Percentiles rank a stretch among this genome's conserved stretches.
Evolutionary conservation across 306 rosid species (phyloP).

Genomic region (Cyamopsis tetragonoloba): DNA sequence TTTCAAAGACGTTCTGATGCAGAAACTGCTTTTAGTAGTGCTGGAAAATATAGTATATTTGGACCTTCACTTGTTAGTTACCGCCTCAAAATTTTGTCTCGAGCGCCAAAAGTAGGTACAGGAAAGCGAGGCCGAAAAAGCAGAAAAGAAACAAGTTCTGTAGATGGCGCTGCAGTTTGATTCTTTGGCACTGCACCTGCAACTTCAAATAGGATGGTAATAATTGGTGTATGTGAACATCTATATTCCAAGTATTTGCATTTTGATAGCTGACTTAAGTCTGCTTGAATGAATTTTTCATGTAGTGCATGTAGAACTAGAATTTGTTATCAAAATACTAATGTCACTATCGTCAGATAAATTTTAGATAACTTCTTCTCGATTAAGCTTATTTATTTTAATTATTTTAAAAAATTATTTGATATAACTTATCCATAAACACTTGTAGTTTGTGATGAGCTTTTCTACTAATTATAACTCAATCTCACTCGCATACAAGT

Average conservation of each 20-base stretch:
- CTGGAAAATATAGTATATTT: slow-evolving; percentile 75
- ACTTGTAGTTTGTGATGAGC: no score
- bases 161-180: slow-evolving; percentile 27
- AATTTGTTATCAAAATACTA: no score
- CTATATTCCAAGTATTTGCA: background rate
- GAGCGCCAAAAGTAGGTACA: slow-evolving; percentile 24
- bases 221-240: slow-evolving; percentile 8
- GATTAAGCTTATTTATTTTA: no score
- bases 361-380: no score
- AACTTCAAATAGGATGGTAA: background rate
- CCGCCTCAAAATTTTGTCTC: slow-evolving; percentile 61
- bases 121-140: slow-evolving; percentile 39
- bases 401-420: no score
- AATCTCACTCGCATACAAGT: no score
- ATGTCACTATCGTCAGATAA: no score
- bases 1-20: slow-evolving; percentile 58
- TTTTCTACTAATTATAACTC: no score
- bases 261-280: slow-evolving; percentile 21
- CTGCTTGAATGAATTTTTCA: no score
- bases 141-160: slow-evolving; percentile 13
- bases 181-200: slow-evolving; percentile 9
- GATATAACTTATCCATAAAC: no score
- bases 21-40: slow-evolving; percentile 76
- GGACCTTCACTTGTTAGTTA: slow-evolving; percentile 81
- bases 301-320: no score